Conservation (phyloP, 2,329 filamentous ascomycete species). For the Microsporum canis region DNA sequence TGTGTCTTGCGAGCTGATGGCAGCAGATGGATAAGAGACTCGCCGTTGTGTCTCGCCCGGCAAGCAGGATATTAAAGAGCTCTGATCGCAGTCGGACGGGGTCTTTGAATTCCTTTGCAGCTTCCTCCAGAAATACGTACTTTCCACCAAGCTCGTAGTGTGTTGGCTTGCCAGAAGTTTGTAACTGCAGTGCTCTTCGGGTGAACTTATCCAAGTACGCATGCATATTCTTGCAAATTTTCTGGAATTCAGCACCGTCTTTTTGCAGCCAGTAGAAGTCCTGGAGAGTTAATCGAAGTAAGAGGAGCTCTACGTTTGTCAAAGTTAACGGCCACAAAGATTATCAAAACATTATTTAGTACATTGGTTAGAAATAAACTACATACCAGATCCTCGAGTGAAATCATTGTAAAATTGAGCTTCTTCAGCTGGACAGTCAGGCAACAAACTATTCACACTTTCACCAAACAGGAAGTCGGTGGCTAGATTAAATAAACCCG, state of each 20-base stretch:
- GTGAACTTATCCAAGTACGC: conserved; percentile 23
- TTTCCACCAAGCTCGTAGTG: conserved; percentile 15
- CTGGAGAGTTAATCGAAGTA: conserved; percentile 7
- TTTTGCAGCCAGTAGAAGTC: conserved; percentile 11
- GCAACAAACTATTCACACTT: conserved; percentile 49
- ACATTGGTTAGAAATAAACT: neutral
- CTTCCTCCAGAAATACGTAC: conserved; percentile 42
- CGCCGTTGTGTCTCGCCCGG: conserved; percentile 46
- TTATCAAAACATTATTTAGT: no score
- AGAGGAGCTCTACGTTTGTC: conserved; percentile 9
- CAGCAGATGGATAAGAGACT: conserved; percentile 38
- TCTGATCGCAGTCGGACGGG: conserved; percentile 39
- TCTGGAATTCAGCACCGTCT: conserved; percentile 11
- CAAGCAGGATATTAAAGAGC: conserved; percentile 42
- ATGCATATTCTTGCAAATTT: conserved; percentile 9
- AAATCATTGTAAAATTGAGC: conserved; percentile 25
- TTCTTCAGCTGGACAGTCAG: conserved; percentile 42
- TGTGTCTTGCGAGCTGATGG: conserved; percentile 36
- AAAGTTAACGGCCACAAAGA: neutral
- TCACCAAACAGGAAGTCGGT: conserved; percentile 78
- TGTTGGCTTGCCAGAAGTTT: conserved; percentile 13
- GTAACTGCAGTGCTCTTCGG: conserved; percentile 19
- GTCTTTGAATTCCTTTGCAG: conserved; percentile 38
- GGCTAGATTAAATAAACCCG: conserved; percentile 36
- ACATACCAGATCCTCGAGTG: conserved; percentile 12